Evolutionary conservation across 441 rosid genomes (phyloP), one percentile per base, ranked within the genome.

Genomic region (Aleurites moluccanus): DNA sequence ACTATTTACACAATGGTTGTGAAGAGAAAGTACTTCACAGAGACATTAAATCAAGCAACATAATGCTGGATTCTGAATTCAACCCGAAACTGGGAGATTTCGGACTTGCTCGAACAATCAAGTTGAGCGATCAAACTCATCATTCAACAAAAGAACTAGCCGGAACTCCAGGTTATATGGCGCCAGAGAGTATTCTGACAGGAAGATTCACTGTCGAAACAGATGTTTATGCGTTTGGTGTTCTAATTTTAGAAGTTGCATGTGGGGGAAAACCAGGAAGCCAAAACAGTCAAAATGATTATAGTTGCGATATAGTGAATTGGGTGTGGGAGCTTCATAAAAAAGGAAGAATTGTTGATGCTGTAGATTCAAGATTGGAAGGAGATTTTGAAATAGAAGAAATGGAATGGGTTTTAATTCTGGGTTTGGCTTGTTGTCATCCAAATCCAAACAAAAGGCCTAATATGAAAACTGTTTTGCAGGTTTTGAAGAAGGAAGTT

Each of bases 121-220:
- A 85, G 15, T 83, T 68, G 62, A 86, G 82, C 7, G 90, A 88
- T 53, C 82, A 85, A 77, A 91, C 96, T 2, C 93, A 93, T 76
- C 90, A 93, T 76, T 86, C 93, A 0, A 91, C 97, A 0, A 82
- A 84, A 16, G 93, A 83, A 78, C 80, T 93, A 0, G 93, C 93
- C 8, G 90, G 98, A 56, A 91, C 97, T 10, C 86, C 85, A 0
- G 93, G 94, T 0, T 93, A 93, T 80, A 91, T 91, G 98, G 93
- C 97, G 53, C 96, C 97, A 0, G 93, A 90, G 84, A 82, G 84
- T 64, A 82, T 90, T 49, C 84, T 90, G 7, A 86, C 83, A 0
- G 88, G 94, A 38, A 81, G 91, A 78, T 92, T 92, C 2, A 91
- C 93, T 0, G 70, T 86, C 0, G 92, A 91, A 72, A 86, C 98